Evolutionary conservation across 352 stramenopile species (phyloP), one percentile per base, ranked within the genome.

Genomic region (Phytophthora capsici): DNA sequence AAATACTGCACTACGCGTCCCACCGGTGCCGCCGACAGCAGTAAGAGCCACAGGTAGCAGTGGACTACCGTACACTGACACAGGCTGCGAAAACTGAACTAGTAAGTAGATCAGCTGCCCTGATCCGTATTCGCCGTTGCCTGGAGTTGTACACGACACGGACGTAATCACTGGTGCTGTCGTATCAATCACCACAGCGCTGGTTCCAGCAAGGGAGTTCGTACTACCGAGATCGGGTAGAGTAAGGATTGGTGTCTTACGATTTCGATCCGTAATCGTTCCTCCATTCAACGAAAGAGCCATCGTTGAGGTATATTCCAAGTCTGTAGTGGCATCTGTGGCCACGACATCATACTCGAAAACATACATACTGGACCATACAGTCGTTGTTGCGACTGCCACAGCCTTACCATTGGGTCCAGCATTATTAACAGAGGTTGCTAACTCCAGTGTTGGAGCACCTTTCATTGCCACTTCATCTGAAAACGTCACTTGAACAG

Each of bases 321-420:
- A 49, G 40, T 91, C 78, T 0, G 46, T 52, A 0, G 82, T 66
- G 12, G 48, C 61, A 34, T 96, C 84, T 1, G 79, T 90, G 0
- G 58, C 38, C 1, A 78, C 66, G 20, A 94, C 77, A 10, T 79
- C 76, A 60, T 96, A 96, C 45, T 86, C 66, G 58, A 96, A 96
- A 20, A 79, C 46, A 22, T 91, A 69, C 10, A 57, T 70, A 2
- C 30, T 85, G 0, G 81, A 75, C 86, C 86, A 96, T 47, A 73
- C 57, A 4, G 77, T 85, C 19, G 82, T 62, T 5, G 78, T 86
- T 23, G 69, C 32, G 19, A 74, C 60, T 44, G 82, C 91, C 54
- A 89, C 73, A 0, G 83, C 83, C 41, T 81, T 54, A 3, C 84
- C 84, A 40, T 82, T 86, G 0, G 63, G 26, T 17, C 65, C 63